Conservation (phyloP, 2,329 filamentous ascomycete genomes). For the Venturia nashicola region DNA sequence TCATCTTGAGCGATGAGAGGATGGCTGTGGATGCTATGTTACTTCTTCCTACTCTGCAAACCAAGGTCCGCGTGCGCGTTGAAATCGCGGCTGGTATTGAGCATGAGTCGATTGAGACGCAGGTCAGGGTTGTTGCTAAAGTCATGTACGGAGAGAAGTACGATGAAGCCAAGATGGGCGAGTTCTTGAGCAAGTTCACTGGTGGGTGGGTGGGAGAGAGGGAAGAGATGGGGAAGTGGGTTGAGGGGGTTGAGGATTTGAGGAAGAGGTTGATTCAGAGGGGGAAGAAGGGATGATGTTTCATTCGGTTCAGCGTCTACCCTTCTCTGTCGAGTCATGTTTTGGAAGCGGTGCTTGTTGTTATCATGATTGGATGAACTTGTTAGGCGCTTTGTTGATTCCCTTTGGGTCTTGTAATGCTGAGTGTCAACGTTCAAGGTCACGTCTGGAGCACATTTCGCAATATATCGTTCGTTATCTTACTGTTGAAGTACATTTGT, state of each 20-base stretch:
- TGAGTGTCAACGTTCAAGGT: background rate
- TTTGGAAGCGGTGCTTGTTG: background rate
- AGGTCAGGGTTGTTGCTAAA: constrained; percentile 31
- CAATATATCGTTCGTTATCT: no score
- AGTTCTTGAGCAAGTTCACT: constrained; percentile 47
- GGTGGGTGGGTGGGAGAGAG: constrained; percentile 17
- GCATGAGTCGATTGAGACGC: constrained; percentile 40
- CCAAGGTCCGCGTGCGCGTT: constrained; percentile 54
- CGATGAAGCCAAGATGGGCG: constrained; percentile 61
- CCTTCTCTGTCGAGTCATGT: background rate
- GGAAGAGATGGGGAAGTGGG: constrained; percentile 27
- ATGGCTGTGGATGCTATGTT: constrained; percentile 50
- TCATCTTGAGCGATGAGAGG: constrained; percentile 49
- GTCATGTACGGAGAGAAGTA: constrained; percentile 71
- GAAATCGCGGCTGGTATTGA: constrained; percentile 42
- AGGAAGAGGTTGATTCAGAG: constrained; percentile 29
- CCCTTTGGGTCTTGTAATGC: background rate
- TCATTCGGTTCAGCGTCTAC: no score
- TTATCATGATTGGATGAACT: background rate
- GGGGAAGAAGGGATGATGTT: constrained; percentile 27
- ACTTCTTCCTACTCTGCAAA: constrained; percentile 51
- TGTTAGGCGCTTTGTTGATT: background rate
- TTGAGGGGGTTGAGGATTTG: constrained; percentile 31
- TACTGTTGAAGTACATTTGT: no score
- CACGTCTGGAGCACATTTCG: no score